Base-by-base conservation (phyloP, 345 rosid genomes). In the Ailanthus altissimus region DNA sequence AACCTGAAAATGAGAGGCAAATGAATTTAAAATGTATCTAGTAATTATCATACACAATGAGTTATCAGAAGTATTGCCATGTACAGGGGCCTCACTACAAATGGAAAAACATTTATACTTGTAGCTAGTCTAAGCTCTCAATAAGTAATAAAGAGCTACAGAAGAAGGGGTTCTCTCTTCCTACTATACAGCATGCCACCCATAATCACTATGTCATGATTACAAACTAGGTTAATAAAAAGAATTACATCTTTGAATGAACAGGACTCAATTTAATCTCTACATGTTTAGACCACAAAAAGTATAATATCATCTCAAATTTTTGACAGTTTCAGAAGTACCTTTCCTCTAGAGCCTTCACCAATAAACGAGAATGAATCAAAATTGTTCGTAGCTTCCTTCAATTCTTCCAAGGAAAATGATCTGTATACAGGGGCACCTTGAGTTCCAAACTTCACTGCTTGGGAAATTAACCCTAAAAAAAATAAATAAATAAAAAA, bases 281-380 rank as follows among this genome's bases (percentile, higher is more conserved):
- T 32, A 28, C 20, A 11, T 23, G n/a, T 28, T 18, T 46, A 36
- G 56, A 20, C 73, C 6, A 14, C 32, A 32, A 40, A 25, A 72
- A 40, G 26, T 4, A 54, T 11, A 12, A 42, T 42, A 57, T 54
- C 0, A 43, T 72, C n/a, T 47, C 42, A 5, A 49, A 49, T 15
- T 12, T 46, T 57, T 11, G 3, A 16, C 73, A 23, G 66, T 59
- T 21, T 40, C 50, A 56, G 40, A 45, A 49, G 47, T 88, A 96
- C 99, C 99, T 93, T 92, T 77, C 99, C 98, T 5, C n/a, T 62
- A 57, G 88, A 88, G 83, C 98, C 94, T 83, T 92, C 97, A 53
- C 97, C 90, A 74, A 96, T 81, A 57, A 90, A 89, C 70, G 88
- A 79, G 18, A 89, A 84, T 49, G 94, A 83, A 84, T 86, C 80